phyloP scores from a whole-genome alignment of 1,284 basidiomycete species.

The Pulveroboletus sp. region DNA sequence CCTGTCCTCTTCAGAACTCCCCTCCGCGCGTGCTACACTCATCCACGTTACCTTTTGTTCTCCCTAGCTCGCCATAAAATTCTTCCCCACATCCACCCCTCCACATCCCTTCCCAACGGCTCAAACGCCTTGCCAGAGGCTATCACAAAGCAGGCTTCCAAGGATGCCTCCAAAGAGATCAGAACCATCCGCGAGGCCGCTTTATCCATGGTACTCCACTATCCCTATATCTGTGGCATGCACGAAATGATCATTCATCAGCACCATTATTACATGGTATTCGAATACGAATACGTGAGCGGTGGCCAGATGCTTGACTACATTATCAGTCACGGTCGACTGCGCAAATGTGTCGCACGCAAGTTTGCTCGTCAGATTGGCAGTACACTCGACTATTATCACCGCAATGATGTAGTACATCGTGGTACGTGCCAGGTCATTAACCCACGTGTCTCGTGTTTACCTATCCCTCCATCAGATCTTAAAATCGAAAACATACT shows the following conservation, averaged over 20 bases:
- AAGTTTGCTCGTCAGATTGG: conserved; percentile 98
- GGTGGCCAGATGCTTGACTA: conserved; percentile 99
- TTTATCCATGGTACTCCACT: conserved; percentile 90
- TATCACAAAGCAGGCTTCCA: conserved; percentile 77
- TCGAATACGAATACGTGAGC: conserved; percentile 98
- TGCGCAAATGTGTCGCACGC: conserved; percentile 91
- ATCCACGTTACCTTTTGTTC: conserved; percentile 7
- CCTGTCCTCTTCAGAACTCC: conserved; percentile 37
- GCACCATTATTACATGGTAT: conserved; percentile 99
- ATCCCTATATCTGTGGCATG: conserved; percentile 99
- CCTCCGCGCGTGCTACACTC: background rate
- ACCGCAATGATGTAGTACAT: conserved; percentile 96
- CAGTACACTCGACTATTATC: conserved; percentile 94
- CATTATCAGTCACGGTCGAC: conserved; percentile 96
- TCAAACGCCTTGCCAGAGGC: conserved; percentile 49
- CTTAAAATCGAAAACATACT: conserved; percentile 99
- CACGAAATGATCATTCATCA: conserved; percentile 95
- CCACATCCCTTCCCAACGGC: conserved; percentile 44
- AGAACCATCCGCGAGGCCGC: conserved; percentile 94
- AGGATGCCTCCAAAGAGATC: conserved; percentile 95
- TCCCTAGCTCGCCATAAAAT: conserved; percentile 93
- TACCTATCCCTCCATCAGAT: conserved; percentile 41
- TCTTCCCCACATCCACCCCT: conserved; percentile 76
- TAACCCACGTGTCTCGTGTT: conserved; percentile 11
- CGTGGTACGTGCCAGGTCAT: conserved; percentile 49